A percentile compares a stretch with the other conserved stretches of the same genome.
phyloP scores from a whole-genome alignment of 805 yeast species.

The Priceomyces medius region DNA sequence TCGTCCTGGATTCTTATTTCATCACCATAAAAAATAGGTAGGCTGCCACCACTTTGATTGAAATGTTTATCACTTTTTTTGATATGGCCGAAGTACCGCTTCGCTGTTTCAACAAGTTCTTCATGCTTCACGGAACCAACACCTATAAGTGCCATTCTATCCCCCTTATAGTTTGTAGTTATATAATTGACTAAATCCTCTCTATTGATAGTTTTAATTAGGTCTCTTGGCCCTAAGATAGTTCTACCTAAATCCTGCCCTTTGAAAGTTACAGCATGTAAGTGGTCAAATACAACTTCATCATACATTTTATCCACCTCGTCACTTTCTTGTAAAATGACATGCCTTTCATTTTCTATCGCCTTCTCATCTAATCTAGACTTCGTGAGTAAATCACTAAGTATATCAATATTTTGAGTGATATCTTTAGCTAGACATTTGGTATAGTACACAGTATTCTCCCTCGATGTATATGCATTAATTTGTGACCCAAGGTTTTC shows the following conservation, averaged over 20 bases:
- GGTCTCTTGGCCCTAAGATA: slow-evolving; percentile 88
- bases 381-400: slow-evolving; percentile 84
- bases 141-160: slow-evolving; percentile 97
- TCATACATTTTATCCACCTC: slow-evolving; percentile 98
- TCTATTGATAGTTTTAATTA: slow-evolving; percentile 77
- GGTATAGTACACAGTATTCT: slow-evolving; percentile 95
- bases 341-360: slow-evolving; percentile 94
- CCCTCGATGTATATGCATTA: slow-evolving; percentile 98
- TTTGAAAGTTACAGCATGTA: slow-evolving; percentile 88
- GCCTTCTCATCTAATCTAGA: slow-evolving; percentile 81
- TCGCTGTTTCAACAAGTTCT: slow-evolving; percentile 73
- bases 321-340: slow-evolving; percentile 92
- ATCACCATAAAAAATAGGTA: slow-evolving; percentile 81
- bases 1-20: slow-evolving; percentile 83
- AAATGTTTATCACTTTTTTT: slow-evolving; percentile 60
- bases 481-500: slow-evolving; percentile 96
- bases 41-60: slow-evolving; percentile 69
- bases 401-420: slow-evolving; percentile 80
- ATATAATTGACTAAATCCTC: slow-evolving; percentile 79
- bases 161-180: slow-evolving; percentile 85
- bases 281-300: slow-evolving; percentile 95
- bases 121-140: slow-evolving; percentile 93
- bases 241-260: slow-evolving; percentile 95
- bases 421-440: slow-evolving; percentile 80
- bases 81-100: slow-evolving; percentile 71